These are phyloP conservation scores for Colletotrichum plurivorum DNA, from an alignment of 2,329 filamentous ascomycete species.

Conservation along the genomic window DNA sequence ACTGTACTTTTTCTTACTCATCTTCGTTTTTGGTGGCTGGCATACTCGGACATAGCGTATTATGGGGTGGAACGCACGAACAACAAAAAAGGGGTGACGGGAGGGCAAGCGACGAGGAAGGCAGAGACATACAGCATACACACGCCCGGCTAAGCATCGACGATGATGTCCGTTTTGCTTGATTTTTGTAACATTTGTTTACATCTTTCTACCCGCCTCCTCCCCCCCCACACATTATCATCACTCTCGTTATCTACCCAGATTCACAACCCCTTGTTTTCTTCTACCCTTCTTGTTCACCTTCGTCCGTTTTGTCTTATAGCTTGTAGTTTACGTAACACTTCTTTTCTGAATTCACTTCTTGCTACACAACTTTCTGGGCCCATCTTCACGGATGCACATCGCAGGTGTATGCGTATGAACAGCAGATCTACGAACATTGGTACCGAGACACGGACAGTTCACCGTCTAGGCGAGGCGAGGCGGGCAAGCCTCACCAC, in stretches of 20 bases:
- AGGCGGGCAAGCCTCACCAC: background rate
- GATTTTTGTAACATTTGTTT: background rate
- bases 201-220: background rate
- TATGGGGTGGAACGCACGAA: conserved; percentile 7
- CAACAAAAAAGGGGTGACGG: conserved; percentile 1
- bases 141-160: conserved; percentile 28
- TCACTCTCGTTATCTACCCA: background rate
- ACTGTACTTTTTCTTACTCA: background rate
- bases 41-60: conserved; percentile 25
- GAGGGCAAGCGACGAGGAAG: background rate
- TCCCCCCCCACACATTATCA: background rate
- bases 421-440: too few species aligned
- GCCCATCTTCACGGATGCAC: too few species aligned
- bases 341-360: background rate
- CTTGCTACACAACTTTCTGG: background rate
- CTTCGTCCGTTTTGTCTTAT: background rate
- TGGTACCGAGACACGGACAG: too few species aligned
- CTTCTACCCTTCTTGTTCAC: background rate
- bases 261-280: background rate
- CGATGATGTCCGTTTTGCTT: conserved; percentile 20
- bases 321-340: background rate
- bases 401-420: too few species aligned
- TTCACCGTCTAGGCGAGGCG: background rate
- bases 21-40: conserved; percentile 8
- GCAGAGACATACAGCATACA: conserved; percentile 26